phyloP scores from a whole-genome alignment of 257 asterid species.

The Solanum pinnatisectum region DNA sequence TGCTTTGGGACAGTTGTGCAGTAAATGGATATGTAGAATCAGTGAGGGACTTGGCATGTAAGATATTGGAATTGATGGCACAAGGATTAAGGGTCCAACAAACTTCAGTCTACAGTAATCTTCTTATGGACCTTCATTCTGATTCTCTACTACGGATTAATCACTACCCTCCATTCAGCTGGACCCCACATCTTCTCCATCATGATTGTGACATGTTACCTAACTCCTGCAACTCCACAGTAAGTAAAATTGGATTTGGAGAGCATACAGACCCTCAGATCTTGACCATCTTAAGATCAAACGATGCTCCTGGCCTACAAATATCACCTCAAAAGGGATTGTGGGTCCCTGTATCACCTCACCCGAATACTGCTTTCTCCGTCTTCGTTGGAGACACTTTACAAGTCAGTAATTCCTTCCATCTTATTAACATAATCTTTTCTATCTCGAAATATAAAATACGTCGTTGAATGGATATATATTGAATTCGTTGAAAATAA shows the following conservation, averaged over 20 bases:
- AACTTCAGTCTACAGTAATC: conserved; percentile 21
- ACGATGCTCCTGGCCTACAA: conserved; percentile 50
- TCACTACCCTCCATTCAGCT: conserved; percentile 38
- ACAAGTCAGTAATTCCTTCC: conserved; percentile 27
- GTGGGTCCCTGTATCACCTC: conserved; percentile 53
- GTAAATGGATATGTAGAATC: conserved; percentile 44
- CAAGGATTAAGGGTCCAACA: conserved; percentile 36
- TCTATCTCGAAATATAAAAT: not conserved
- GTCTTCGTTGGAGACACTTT: conserved; percentile 67
- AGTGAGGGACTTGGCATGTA: conserved; percentile 48
- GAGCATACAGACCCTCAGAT: conserved; percentile 96
- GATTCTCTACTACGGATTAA: conserved; percentile 65
- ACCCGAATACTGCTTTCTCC: conserved; percentile 27
- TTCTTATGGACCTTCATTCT: conserved; percentile 28
- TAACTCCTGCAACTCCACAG: not conserved
- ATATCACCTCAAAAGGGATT: conserved; percentile 41
- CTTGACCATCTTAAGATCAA: conserved; percentile 53
- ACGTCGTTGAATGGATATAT: accelerated
- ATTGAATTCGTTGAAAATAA: not conserved
- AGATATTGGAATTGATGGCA: conserved; percentile 49
- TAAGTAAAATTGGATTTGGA: conserved; percentile 47
- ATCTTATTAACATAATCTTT: no score
- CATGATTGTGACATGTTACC: not conserved
- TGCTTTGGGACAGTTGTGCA: conserved; percentile 22
- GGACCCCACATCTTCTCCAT: not conserved